Evolutionary conservation across 2,329 filamentous ascomycete genomes (phyloP).

Genomic region (Cercospora nicotianae): DNA sequence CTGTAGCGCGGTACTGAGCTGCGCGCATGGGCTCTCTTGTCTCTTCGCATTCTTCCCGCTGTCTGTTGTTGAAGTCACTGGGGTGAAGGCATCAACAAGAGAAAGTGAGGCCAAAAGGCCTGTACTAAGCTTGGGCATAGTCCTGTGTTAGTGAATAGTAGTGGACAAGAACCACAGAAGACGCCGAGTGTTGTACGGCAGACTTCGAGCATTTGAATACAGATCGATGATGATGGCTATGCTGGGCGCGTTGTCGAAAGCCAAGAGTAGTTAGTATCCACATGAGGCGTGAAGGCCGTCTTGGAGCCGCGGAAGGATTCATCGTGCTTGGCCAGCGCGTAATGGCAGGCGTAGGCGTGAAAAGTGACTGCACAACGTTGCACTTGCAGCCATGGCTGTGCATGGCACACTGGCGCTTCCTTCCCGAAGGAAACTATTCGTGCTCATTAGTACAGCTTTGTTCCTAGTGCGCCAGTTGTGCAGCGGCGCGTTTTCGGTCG

Average conservation of each 20-base stretch:
- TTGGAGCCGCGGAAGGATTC: conserved; percentile 9
- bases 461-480: not conserved
- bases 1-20: not conserved
- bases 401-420: not conserved
- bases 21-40: conserved; percentile 7
- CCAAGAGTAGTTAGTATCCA: conserved; percentile 8
- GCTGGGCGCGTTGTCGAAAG: not conserved
- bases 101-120: not conserved
- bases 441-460: not conserved
- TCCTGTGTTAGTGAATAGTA: not conserved
- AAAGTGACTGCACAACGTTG: not conserved
- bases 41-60: not conserved
- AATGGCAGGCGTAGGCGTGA: not conserved
- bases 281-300: not conserved
- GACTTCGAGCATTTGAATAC: not conserved
- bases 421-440: not conserved
- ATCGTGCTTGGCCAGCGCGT: conserved; percentile 6
- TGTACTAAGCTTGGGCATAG: not conserved
- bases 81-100: not conserved
- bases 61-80: not conserved
- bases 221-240: conserved; percentile 1
- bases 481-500: not conserved
- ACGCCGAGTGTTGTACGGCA: not conserved
- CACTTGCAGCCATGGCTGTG: not conserved
- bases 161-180: not conserved